These are phyloP conservation scores for Yamadazyma taylorii DNA, from an alignment of 1,139 yeast genomes.

Conservation along the genomic window DNA sequence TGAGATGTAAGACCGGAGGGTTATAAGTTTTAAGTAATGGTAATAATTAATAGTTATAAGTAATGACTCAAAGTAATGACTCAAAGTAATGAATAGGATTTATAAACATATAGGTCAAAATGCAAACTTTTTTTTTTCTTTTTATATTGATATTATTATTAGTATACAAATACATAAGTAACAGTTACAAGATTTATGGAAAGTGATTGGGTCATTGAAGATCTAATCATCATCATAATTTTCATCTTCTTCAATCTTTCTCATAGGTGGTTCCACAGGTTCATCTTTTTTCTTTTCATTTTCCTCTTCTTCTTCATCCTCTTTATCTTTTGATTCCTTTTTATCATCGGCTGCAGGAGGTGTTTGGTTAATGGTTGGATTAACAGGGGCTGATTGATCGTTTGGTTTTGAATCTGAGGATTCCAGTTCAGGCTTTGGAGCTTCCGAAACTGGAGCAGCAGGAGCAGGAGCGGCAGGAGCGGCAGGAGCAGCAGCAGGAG, in stretches of 20 bases:
- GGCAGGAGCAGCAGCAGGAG: constrained; percentile 10
- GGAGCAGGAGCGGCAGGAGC: constrained; percentile 5
- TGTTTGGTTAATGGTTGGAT: too few species aligned
- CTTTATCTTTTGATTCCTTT: constrained; percentile 10
- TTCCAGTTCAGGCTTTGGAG: constrained; percentile 5
- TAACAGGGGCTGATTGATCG: too few species aligned
- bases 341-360: constrained; percentile 7
- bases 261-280: constrained; percentile 63
- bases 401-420: constrained; percentile 7
- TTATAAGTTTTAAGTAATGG: too few species aligned
- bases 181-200: constrained; percentile 11
- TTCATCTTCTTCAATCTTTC: constrained; percentile 81
- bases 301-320: constrained; percentile 29
- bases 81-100: too few species aligned
- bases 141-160: too few species aligned
- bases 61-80: neutral
- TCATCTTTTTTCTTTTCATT: constrained; percentile 24
- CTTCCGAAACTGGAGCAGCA: constrained; percentile 9
- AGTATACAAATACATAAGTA: neutral
- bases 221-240: constrained; percentile 80
- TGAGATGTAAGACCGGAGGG: neutral
- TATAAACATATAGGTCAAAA: too few species aligned
- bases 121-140: too few species aligned
- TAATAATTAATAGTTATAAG: too few species aligned
- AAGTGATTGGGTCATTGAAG: too few species aligned